These are phyloP conservation scores for Eucalyptus cloeziana DNA, from an alignment of 345 rosid genomes.

Conservation along the genomic window DNA sequence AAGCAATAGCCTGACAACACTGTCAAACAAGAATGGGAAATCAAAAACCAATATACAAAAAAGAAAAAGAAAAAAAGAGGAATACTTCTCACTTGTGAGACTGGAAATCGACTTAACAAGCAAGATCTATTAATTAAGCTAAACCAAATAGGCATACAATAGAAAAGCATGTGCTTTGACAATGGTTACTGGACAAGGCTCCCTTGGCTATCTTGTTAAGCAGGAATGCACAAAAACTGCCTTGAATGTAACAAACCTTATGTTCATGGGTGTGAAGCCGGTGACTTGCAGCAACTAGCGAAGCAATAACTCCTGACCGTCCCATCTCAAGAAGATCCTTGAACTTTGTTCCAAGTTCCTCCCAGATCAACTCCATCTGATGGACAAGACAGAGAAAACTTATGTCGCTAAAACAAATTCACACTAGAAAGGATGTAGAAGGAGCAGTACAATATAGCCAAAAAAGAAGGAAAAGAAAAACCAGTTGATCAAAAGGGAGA, in stretches of 20 bases:
- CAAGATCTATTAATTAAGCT: not conserved
- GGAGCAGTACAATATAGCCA: not conserved
- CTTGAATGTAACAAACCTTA: slow-evolving; percentile 29
- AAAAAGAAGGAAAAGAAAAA: not conserved
- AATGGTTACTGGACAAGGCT: not conserved
- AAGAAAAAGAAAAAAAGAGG: not conserved
- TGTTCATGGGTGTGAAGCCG: slow-evolving; percentile 56
- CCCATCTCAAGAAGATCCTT: slow-evolving; percentile 82
- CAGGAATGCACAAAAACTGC: not conserved
- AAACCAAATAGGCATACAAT: not conserved
- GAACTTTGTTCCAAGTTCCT: slow-evolving; percentile 68
- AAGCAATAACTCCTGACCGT: slow-evolving; percentile 80
- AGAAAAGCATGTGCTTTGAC: not conserved
- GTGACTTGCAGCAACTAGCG: slow-evolving; percentile 59
- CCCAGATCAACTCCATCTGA: slow-evolving; percentile 71
- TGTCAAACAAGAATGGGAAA: slow-evolving; percentile 12
- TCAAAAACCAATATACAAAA: not conserved
- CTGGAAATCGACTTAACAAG: not conserved
- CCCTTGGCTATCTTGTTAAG: not conserved
- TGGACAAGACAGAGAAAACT: slow-evolving; percentile 1
- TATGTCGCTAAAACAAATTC: not conserved
- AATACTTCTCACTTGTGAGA: not conserved
- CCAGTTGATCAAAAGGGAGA: not conserved
- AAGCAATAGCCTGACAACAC: slow-evolving; percentile 81
- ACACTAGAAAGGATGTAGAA: not conserved